Evolutionary conservation across 1,284 basidiomycete species (phyloP).

Genomic region (Chalciporus sp.): DNA sequence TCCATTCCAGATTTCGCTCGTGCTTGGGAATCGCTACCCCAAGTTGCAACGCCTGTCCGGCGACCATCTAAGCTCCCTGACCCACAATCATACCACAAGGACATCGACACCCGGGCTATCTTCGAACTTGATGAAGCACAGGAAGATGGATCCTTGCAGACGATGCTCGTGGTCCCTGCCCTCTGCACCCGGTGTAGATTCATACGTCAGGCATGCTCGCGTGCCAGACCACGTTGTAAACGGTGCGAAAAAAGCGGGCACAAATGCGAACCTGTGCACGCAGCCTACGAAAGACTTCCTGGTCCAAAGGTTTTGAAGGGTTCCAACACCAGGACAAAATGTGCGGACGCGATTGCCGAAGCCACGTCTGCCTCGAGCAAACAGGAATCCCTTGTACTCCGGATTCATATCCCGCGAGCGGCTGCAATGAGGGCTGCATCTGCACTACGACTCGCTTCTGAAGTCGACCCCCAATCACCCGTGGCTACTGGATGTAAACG

Average conservation of each 20-base stretch:
- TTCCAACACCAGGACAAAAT: background rate
- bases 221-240: slow-evolving; percentile 18
- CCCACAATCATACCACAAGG: slow-evolving; percentile 21
- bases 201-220: slow-evolving; percentile 27
- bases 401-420: background rate
- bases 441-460: background rate
- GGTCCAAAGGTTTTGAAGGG: slow-evolving; percentile 16
- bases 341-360: background rate
- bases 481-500: slow-evolving; percentile 13
- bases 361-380: background rate
- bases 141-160: slow-evolving; percentile 6
- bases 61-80: slow-evolving; percentile 24
- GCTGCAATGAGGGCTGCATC: background rate
- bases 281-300: slow-evolving; percentile 28
- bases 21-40: slow-evolving; percentile 21
- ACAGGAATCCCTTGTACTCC: background rate
- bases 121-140: slow-evolving; percentile 30
- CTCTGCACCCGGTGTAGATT: slow-evolving; percentile 17
- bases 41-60: slow-evolving; percentile 23
- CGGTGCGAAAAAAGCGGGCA: slow-evolving; percentile 20
- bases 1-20: slow-evolving; percentile 23
- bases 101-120: slow-evolving; percentile 24
- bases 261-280: slow-evolving; percentile 1
- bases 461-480: background rate
- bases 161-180: slow-evolving; percentile 26